Base-by-base conservation (phyloP, 805 yeast species). In the Spathaspora gorwiae region DNA sequence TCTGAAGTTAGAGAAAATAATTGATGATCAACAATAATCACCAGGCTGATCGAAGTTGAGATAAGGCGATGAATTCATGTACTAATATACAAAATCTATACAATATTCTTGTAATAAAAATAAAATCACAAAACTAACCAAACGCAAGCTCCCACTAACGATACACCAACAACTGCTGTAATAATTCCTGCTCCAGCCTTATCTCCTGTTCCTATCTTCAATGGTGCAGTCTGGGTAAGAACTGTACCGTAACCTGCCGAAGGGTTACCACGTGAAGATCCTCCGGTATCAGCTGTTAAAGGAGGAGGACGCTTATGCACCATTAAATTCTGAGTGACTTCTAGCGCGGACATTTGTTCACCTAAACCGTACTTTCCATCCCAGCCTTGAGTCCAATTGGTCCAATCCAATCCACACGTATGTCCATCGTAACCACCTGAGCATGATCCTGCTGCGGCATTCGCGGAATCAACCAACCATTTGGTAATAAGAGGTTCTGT, bases 141-240 rank as follows among this genome's bases (percentile, higher is more conserved):
- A 7, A 73, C 56, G 26, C 70, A 68, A 36, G 73, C 55, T 6
- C 72, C 72, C 14, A 76, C 56, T 26, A 76, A 56, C 0, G 73
- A 64, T 13, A 64, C 61, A 35, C 81, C 83, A 44, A 80, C 55
- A 6, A 88, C 63, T 0, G 90, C 95, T 0, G 99, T 92, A 37
- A 88, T 63, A 19, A 90, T 70, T 40, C 95, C 95, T 1, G 97
- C 97, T 41, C 98, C 98, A 1, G 89, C 96, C 55, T 75, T 78
- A 59, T 88, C 96, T 7, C 76, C 79, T 0, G 59, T 51, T 19
- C 70, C 64, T 33, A 80, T 64, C 34, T 58, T 52, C 47, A 78
- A 65, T 26, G 79, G 75, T 15, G 69, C 52, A 8, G 69, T 58
- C 45, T 68, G 65, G 9, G 74, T 61, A 14, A 53, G 54, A 7